Percentiles rank a stretch among this genome's conserved stretches.
phyloP scores from a whole-genome alignment of 768 basidiomycete genomes.

The Mycena belliarum region DNA sequence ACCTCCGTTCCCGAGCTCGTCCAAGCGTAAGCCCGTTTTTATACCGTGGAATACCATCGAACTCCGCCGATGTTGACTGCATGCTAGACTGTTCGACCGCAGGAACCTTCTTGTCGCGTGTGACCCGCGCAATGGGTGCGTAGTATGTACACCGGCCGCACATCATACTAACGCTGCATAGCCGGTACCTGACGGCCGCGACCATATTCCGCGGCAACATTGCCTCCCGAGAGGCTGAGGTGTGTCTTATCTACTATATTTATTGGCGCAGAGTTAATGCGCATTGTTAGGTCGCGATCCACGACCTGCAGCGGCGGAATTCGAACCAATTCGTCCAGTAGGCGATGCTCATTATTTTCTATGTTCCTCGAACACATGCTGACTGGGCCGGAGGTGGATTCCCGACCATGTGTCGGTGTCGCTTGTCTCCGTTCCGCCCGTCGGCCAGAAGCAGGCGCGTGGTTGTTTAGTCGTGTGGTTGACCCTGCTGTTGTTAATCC shows the following conservation, averaged over 20 bases:
- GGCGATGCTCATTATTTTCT: slow-evolving; percentile 24
- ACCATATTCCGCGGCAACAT: slow-evolving; percentile 86
- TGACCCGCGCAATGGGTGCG: slow-evolving; percentile 76
- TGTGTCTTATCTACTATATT: slow-evolving; percentile 30
- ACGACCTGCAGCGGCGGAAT: slow-evolving; percentile 74
- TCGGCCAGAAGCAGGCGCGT: slow-evolving; percentile 70
- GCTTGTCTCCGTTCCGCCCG: slow-evolving; percentile 79
- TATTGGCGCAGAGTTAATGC: background rate
- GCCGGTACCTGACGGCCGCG: slow-evolving; percentile 85
- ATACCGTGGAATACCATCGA: background rate
- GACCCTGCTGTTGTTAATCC: too few relatives aligned
- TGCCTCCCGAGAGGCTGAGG: slow-evolving; percentile 74
- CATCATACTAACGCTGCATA: slow-evolving; percentile 26
- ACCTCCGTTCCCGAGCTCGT: slow-evolving; percentile 71
- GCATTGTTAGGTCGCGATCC: slow-evolving; percentile 59
- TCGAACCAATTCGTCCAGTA: slow-evolving; percentile 81
- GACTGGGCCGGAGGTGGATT: slow-evolving; percentile 63
- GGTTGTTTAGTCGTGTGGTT: too few relatives aligned
- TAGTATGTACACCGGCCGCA: background rate
- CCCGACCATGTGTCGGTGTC: slow-evolving; percentile 89
- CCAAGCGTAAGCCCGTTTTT: slow-evolving; percentile 56
- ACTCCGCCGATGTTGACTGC: background rate
- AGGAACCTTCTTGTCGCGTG: slow-evolving; percentile 81
- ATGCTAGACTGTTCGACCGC: slow-evolving; percentile 73
- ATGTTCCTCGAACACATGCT: too few relatives aligned